A percentile compares a stretch with the other conserved stretches of the same genome.
Conservation (phyloP, 2,329 filamentous ascomycete species). For the Calonectria pseudoreteaudii region DNA sequence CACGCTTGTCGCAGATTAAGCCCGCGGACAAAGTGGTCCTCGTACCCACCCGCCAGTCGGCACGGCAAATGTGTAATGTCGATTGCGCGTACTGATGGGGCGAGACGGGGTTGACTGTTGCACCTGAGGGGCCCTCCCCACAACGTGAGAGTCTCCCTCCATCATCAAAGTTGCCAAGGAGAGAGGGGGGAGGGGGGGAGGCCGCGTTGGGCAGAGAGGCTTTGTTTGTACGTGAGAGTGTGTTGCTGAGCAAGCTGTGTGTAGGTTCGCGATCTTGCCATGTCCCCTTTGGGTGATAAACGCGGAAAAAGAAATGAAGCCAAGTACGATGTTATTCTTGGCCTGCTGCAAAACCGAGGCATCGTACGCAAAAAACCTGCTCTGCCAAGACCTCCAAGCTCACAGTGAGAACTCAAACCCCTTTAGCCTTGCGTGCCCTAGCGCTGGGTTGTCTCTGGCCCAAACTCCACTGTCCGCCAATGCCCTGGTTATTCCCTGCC, state of each 20-base stretch:
- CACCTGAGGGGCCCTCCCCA: background rate
- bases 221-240: background rate
- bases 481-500: background rate
- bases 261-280: background rate
- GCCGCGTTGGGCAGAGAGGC: background rate
- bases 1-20: conserved; percentile 3
- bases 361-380: background rate
- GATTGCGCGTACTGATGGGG: conserved; percentile 21
- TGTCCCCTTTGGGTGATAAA: background rate
- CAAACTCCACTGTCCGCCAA: background rate
- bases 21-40: background rate
- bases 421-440: conserved; percentile 16
- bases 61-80: background rate
- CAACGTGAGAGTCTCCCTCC: background rate
- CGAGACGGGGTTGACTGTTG: background rate
- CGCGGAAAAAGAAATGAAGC: background rate
- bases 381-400: background rate
- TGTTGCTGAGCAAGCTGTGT: background rate
- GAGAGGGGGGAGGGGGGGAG: background rate
- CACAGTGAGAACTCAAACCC: conserved; percentile 12
- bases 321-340: background rate
- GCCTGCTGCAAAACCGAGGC: background rate
- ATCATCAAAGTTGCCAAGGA: background rate
- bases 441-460: background rate
- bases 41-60: background rate